phyloP scores from a whole-genome alignment of 441 rosid species.

The Eutrema salsugineum region DNA sequence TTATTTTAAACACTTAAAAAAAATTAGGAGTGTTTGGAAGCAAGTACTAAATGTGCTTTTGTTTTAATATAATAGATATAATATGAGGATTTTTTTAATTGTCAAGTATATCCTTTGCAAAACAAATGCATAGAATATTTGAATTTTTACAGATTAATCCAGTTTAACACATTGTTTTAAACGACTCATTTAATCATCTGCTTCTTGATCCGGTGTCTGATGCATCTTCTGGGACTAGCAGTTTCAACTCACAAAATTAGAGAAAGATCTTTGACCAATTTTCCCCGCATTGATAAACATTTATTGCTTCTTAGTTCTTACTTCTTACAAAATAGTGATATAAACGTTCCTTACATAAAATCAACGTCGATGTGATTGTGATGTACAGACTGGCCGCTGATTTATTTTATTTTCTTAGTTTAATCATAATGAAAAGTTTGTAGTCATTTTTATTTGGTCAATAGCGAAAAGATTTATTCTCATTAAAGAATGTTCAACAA shows the following conservation, averaged over 20 bases:
- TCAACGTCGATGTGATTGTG: slow-evolving; percentile 11
- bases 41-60: neutral
- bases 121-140: too few species aligned
- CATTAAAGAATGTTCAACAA: neutral
- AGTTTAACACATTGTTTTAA: too few species aligned
- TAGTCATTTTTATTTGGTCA: neutral
- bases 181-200: too few species aligned
- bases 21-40: neutral
- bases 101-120: too few species aligned
- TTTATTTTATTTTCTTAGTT: neutral
- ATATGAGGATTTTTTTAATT: too few species aligned
- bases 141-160: too few species aligned
- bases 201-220: too few species aligned
- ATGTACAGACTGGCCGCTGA: neutral
- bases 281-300: neutral
- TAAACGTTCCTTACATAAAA: neutral
- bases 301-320: too few species aligned
- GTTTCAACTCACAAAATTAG: too few species aligned
- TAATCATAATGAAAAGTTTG: neutral
- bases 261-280: neutral
- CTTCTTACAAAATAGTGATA: neutral
- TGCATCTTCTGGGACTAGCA: too few species aligned
- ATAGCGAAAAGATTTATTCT: neutral
- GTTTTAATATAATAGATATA: neutral
- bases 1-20: too few species aligned